Evolutionary conservation across 768 basidiomycete species (phyloP), one percentile per base, ranked within the genome.

Genomic region (Suillus lakei): DNA sequence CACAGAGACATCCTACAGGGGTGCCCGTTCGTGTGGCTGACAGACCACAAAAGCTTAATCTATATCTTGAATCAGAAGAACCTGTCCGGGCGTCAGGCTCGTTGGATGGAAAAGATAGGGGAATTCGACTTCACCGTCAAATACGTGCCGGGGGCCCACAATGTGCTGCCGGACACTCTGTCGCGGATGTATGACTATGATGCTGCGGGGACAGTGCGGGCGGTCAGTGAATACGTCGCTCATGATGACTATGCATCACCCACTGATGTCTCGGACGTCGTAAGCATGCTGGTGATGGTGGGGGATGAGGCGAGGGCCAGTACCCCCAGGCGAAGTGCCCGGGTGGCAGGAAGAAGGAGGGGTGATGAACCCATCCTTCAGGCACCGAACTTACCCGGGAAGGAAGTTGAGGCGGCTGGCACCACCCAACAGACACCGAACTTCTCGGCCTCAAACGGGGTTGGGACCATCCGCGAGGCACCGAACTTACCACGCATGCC

Each of bases 91-190:
- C 64, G 78, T 1, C 82, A 82, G 39, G 76, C 74, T 0, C 67
- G 77, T 0, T 83, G 82, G 83, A 23, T 78, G 3, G 78, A 81
- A n/a, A 73, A 73, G 1, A 2, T 51, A 0, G 16, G 50, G 0
- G 68, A 78, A 26, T 80, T 76, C 34, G 69, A 78, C 41, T 80
- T 78, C n/a, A 39, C 39, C 0, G 68, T 80, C 0, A 10, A 65
- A 4, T 78, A 80, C 28, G 54, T 80, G 3, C 74, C 71, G 0
- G 79, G 79, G 0, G 48, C 44, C 2, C 56, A 67, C 1, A 80
- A 79, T n/a, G 23, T 66, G 0, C 48, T 78, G 0, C 73, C 75
- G 0, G 77, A 80, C 61, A 65, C 68, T 0, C 28, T 78, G 16
- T 78, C 76, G 0, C 66, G 69, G 1, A 1, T 62, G 18, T 72